Evolutionary conservation across 163 green algal genomes (phyloP).

Genomic region (Trebouxia gelatinosa): DNA sequence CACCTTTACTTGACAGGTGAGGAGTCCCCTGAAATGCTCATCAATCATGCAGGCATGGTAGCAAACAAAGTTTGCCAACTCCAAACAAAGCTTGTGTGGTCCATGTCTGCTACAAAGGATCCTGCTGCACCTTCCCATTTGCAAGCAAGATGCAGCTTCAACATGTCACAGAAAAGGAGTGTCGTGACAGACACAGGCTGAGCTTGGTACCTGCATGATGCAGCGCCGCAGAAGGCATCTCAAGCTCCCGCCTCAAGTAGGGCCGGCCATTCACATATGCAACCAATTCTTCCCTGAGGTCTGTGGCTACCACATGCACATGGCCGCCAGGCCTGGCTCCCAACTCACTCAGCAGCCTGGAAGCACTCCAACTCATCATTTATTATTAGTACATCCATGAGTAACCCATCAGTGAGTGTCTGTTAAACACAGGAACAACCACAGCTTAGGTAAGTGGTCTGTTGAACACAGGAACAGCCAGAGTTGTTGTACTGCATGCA

Average conservation of each 20-base stretch:
- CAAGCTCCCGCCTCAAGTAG: conserved; percentile 85
- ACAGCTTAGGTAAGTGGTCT: background rate
- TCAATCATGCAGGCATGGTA: too few relatives aligned
- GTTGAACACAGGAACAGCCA: background rate
- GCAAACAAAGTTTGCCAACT: too few relatives aligned
- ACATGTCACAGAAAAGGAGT: background rate
- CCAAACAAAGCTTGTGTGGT: background rate
- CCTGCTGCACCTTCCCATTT: background rate
- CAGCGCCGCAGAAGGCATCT: conserved; percentile 81
- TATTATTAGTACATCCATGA: background rate
- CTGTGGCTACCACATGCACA: conserved; percentile 66
- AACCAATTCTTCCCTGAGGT: conserved; percentile 83
- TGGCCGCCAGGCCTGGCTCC: conserved; percentile 50
- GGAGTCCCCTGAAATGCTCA: too few relatives aligned
- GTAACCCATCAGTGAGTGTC: background rate
- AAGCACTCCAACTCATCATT: too few relatives aligned
- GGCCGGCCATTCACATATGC: conserved; percentile 63
- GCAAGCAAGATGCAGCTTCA: background rate
- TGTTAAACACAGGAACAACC: background rate
- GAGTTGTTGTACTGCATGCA: background rate
- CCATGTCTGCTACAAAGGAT: too few relatives aligned
- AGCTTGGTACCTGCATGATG: conserved; percentile 87
- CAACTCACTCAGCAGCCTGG: conserved; percentile 65
- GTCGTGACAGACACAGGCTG: background rate
- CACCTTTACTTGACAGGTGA: too few relatives aligned